Evolutionary conservation across 257 asterid genomes (phyloP), one percentile per base, ranked within the genome.

Genomic region (Forsythia viridissima): DNA sequence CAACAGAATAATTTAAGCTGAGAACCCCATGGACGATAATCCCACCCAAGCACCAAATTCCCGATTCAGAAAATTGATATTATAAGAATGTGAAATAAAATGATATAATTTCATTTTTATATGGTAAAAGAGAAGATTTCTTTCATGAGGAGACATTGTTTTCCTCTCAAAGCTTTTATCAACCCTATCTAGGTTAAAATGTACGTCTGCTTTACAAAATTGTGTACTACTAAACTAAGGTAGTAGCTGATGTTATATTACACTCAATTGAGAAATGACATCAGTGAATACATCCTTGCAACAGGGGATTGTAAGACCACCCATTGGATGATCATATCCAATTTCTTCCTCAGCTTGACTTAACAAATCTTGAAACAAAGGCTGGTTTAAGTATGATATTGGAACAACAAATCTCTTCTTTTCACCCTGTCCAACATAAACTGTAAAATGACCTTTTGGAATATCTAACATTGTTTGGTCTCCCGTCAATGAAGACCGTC

Each of bases 371-470:
- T 84, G 93, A 70, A 91, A 88, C 4, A 42, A 81, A 79, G 86
- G 85, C n/a, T 84, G 84, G 42, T 84, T 88, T 82, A 88, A 80
- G 80, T 77, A 91, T 6, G 88, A 79, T 9, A 88, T 7, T 0
- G 91, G 91, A 66, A 89, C 82, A 3, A 89, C 80, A 67, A 86
- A 84, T 8, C 90, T 79, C 43, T 81, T 86, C 81, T 76, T 84
- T 30, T 88, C 73, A n/a, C 20, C 63, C 77, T 82, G 82, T 0
- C 97, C 93, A 24, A 90, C 94, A 75, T 90, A 91, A 11, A 91
- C 88, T 9, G 84, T 92, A 2, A 86, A 48, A 66, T 90, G 90
- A 5, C 97, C 94, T 66, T 88, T 91, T 21, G 93, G 94, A 36
- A 88, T 89, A 5, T 80, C 81, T 18, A 77, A 37, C 34, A 57